Conservation (phyloP, 75 land plant genomes). For the Pinus taeda region DNA sequence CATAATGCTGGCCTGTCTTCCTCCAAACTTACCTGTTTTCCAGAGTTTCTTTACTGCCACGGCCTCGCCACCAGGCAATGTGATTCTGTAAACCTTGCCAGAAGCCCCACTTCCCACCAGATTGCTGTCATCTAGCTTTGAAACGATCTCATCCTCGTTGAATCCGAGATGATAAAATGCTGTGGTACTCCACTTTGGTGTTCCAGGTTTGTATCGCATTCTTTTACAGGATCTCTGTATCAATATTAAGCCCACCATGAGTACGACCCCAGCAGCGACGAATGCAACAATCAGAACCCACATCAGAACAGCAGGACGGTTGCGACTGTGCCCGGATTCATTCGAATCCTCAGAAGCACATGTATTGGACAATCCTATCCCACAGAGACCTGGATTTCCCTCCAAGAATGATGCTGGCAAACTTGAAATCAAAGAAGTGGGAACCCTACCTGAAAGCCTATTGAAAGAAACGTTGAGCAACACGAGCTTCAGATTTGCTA, state of each 20-base stretch:
- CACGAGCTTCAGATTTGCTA: conserved; percentile 50
- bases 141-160: conserved; percentile 56
- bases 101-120: conserved; percentile 57
- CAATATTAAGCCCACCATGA: conserved; percentile 20
- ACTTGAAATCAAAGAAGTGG: conserved; percentile 49
- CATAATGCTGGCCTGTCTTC: conserved; percentile 15
- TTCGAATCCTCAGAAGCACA: conserved; percentile 27
- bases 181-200: conserved; percentile 25
- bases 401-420: conserved; percentile 53
- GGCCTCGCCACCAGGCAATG: conserved; percentile 55
- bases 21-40: conserved; percentile 10
- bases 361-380: conserved; percentile 48
- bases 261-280: conserved; percentile 20
- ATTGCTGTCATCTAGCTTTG: conserved; percentile 52
- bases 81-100: conserved; percentile 57
- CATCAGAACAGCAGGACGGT: conserved; percentile 8
- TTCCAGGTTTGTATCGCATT: conserved; percentile 9
- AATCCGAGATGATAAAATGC: conserved; percentile 55
- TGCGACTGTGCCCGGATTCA: background rate
- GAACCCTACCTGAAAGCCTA: conserved; percentile 64
- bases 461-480: conserved; percentile 76
- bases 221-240: conserved; percentile 16
- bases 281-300: conserved; percentile 30
- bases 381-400: conserved; percentile 67
- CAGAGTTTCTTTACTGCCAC: conserved; percentile 73